These are phyloP conservation scores for Rhizophagus prolifer DNA, from an alignment of 192 early-diverging fungal genomes.

Conservation along the genomic window DNA sequence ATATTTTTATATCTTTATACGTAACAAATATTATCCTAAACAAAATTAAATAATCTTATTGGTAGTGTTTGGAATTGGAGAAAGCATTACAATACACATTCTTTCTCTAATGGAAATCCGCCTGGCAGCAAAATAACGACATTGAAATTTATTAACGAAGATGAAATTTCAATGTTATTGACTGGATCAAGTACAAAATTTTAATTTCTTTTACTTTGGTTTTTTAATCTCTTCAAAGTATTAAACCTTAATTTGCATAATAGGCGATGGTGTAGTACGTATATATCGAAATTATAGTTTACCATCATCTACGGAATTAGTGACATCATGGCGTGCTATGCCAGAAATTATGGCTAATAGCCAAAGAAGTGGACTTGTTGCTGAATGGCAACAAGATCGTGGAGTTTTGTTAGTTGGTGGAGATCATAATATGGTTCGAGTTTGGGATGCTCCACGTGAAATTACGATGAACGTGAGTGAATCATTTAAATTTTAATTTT, in stretches of 20 bases:
- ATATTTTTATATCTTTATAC: too few relatives aligned
- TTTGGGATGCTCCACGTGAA: slow-evolving; percentile 84
- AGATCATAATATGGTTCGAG: slow-evolving; percentile 60
- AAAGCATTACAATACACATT: slow-evolving; percentile 56
- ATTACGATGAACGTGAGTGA: slow-evolving; percentile 61
- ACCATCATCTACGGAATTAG: slow-evolving; percentile 56
- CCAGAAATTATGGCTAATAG: slow-evolving; percentile 65
- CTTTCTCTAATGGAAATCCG: slow-evolving; percentile 71
- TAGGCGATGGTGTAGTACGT: slow-evolving; percentile 77
- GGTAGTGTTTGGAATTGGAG: slow-evolving; percentile 76
- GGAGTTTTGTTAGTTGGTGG: slow-evolving; percentile 69
- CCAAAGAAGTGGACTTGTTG: slow-evolving; percentile 59
- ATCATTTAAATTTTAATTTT: background rate
- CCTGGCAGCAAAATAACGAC: slow-evolving; percentile 65
- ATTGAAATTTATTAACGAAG: slow-evolving; percentile 89
- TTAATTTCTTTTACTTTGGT: too few relatives aligned
- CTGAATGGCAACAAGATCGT: slow-evolving; percentile 78
- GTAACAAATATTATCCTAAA: too few relatives aligned
- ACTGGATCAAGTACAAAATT: slow-evolving; percentile 68
- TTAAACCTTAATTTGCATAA: background rate
- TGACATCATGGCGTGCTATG: slow-evolving; percentile 74
- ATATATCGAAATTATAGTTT: slow-evolving; percentile 73
- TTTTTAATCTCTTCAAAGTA: background rate
- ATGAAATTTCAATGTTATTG: slow-evolving; percentile 80
- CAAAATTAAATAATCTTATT: background rate